phyloP scores from a whole-genome alignment of 371 early-diverging fungal species.

The Caulochytrium protostelioides region DNA sequence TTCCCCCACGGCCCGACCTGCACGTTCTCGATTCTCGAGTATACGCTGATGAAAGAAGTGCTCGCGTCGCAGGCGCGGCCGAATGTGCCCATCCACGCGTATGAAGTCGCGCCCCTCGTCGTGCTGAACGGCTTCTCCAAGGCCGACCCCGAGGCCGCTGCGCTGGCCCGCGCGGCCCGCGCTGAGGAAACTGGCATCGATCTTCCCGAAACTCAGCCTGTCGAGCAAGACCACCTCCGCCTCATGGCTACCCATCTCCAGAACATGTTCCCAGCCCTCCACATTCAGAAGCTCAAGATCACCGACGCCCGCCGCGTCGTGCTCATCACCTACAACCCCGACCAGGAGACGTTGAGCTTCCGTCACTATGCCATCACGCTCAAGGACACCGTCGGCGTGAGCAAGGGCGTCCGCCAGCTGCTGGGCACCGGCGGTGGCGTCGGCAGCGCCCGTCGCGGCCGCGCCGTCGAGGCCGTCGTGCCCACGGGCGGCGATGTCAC shows the following conservation, averaged over 20 bases:
- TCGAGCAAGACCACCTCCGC: conserved; percentile 57
- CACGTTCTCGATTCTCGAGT: conserved; percentile 62
- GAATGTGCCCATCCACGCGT: too few species aligned
- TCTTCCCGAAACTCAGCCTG: too few species aligned
- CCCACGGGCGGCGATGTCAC: conserved; percentile 63
- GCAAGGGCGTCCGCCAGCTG: conserved; percentile 75
- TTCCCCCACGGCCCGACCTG: conserved; percentile 86
- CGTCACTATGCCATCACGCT: conserved; percentile 77
- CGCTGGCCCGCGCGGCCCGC: too few species aligned
- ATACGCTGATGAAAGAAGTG: conserved; percentile 67
- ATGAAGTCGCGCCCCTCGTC: too few species aligned
- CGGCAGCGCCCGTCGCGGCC: neutral
- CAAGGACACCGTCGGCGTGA: conserved; percentile 57
- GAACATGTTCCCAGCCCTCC: conserved; percentile 86
- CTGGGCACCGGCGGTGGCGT: conserved; percentile 2
- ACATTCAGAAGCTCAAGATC: conserved; percentile 76
- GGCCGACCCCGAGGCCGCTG: too few species aligned
- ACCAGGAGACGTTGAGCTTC: conserved; percentile 61
- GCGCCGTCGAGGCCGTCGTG: too few species aligned
- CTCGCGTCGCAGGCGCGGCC: conserved; percentile 50
- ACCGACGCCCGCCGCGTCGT: conserved; percentile 73
- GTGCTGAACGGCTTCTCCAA: too few species aligned
- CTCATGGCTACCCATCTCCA: conserved; percentile 83
- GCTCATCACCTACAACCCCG: conserved; percentile 68
- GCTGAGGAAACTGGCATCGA: too few species aligned